Evolutionary conservation across 2,329 filamentous ascomycete species (phyloP).

Genomic region (Remersonia thermophila): DNA sequence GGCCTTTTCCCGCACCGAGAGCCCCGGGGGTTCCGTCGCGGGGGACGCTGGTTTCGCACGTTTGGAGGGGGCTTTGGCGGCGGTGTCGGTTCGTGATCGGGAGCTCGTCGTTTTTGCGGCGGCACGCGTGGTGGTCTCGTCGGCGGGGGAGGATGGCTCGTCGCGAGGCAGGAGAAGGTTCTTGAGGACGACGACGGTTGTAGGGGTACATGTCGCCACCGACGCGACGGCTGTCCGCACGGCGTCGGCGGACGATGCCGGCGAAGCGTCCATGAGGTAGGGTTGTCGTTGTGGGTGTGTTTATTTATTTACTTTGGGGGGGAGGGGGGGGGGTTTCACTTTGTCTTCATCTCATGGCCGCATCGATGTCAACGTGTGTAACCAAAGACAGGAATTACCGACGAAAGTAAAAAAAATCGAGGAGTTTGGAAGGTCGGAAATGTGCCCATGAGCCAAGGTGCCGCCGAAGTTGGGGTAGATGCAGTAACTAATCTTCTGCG

Average conservation of each 20-base stretch:
- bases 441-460: constrained; percentile 3
- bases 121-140: constrained; percentile 4
- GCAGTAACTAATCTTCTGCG: background rate
- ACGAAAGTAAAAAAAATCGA: too few species aligned
- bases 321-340: too few species aligned
- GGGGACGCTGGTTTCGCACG: constrained; percentile 22
- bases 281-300: constrained; percentile 15
- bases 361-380: constrained; percentile 17
- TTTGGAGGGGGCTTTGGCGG: constrained; percentile 11
- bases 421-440: background rate
- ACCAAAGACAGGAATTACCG: constrained; percentile 14
- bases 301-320: too few species aligned
- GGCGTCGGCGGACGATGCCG: constrained; percentile 29
- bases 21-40: constrained; percentile 23
- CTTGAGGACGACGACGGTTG: constrained; percentile 33
- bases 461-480: background rate
- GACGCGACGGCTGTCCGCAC: constrained; percentile 35
- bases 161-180: constrained; percentile 31
- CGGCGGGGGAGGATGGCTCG: constrained; percentile 2
- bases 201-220: constrained; percentile 34
- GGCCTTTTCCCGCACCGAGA: constrained; percentile 49
- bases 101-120: constrained; percentile 18
- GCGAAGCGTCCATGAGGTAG: constrained; percentile 26
- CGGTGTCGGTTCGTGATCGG: constrained; percentile 18
- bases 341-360: constrained; percentile 25